Conservation (phyloP, 2,329 filamentous ascomycete species). For the Penicillium thymicola region DNA sequence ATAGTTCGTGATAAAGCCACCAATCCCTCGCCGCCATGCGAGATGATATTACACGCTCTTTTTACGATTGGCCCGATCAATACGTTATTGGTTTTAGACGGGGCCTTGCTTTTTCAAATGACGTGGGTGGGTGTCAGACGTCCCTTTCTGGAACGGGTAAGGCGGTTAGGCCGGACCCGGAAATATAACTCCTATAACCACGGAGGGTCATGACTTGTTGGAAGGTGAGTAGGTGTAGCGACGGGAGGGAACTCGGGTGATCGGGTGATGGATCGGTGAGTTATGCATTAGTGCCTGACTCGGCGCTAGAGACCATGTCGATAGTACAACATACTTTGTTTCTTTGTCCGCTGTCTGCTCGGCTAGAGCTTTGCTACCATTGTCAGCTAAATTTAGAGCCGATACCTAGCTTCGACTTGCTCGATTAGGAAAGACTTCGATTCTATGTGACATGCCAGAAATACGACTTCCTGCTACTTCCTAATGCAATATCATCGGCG, state of each 20-base stretch:
- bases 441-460: neutral
- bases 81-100: neutral
- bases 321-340: neutral
- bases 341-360: neutral
- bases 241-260: neutral
- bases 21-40: neutral
- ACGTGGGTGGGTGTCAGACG: neutral
- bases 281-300: slow-evolving; percentile 4
- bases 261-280: neutral
- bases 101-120: neutral
- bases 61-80: neutral
- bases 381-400: neutral
- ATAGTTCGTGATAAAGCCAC: slow-evolving; percentile 1
- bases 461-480: neutral
- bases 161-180: neutral
- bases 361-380: neutral
- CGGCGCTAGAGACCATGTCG: neutral
- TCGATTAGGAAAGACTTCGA: neutral
- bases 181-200: neutral
- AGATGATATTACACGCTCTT: neutral
- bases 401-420: neutral
- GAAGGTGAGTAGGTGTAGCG: neutral
- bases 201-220: neutral
- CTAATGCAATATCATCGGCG: neutral
- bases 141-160: neutral